phyloP scores from a whole-genome alignment of 2,329 filamentous ascomycete genomes.

The Mycosphaerelloides madeirae region DNA sequence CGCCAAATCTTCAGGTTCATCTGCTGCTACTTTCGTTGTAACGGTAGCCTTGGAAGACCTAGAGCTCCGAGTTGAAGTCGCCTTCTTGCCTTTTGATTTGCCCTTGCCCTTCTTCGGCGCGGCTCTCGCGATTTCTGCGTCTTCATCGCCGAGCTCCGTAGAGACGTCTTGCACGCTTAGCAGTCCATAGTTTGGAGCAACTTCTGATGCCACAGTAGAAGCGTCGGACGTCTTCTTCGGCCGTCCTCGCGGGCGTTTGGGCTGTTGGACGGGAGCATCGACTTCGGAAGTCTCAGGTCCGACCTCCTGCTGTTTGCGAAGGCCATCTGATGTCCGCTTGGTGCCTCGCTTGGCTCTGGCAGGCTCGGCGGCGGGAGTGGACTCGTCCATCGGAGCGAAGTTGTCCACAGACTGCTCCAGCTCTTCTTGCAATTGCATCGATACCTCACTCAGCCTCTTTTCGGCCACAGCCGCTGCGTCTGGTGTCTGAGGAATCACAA shows the following conservation, averaged over 20 bases:
- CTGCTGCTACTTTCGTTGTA: constrained; percentile 12
- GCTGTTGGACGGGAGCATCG: constrained; percentile 26
- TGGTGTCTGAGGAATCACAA: constrained; percentile 14
- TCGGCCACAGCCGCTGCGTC: constrained; percentile 11
- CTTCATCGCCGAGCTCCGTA: constrained; percentile 10
- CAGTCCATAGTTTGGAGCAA: neutral
- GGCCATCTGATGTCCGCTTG: constrained; percentile 38
- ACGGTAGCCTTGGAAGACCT: constrained; percentile 23
- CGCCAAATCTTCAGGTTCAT: constrained; percentile 14
- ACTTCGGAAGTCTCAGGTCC: constrained; percentile 22
- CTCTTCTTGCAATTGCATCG: constrained; percentile 29
- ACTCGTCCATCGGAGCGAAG: constrained; percentile 23
- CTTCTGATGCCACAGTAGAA: constrained; percentile 8
- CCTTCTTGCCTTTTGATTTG: constrained; percentile 25
- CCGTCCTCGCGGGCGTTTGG: constrained; percentile 21
- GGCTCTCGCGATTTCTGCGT: constrained; percentile 7
- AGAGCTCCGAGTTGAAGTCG: constrained; percentile 20
- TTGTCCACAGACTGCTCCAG: constrained; percentile 28
- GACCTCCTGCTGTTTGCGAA: constrained; percentile 24
- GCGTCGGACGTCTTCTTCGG: constrained; percentile 14
- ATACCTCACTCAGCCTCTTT: constrained; percentile 22
- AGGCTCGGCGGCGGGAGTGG: constrained; percentile 21
- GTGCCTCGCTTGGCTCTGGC: constrained; percentile 27
- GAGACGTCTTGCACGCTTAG: constrained; percentile 5
- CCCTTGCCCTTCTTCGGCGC: constrained; percentile 27